phyloP scores from a whole-genome alignment of 1,284 basidiomycete genomes.

The Neotropicomus parvogracilis region DNA sequence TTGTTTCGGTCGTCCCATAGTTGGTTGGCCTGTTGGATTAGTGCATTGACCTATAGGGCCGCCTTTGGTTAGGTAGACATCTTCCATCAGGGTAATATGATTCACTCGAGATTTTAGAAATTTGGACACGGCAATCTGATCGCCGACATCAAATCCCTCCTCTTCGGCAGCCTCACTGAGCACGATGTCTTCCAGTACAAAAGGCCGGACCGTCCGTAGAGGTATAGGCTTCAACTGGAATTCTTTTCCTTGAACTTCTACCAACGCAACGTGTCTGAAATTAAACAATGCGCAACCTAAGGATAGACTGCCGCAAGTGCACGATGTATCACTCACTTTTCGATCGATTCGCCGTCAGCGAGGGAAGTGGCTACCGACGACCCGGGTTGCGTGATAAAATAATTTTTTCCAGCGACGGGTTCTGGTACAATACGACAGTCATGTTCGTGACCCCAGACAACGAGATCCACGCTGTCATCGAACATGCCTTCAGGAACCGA shows the following conservation, averaged over 20 bases:
- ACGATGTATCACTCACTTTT: slow-evolving; percentile 60
- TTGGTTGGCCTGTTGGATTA: slow-evolving; percentile 74
- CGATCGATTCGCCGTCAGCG: slow-evolving; percentile 84
- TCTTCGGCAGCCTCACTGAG: slow-evolving; percentile 75
- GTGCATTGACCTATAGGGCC: slow-evolving; percentile 60
- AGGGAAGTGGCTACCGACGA: slow-evolving; percentile 93
- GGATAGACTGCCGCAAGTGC: background rate
- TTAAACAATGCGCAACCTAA: slow-evolving; percentile 1
- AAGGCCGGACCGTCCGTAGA: slow-evolving; percentile 90
- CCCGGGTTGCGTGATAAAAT: slow-evolving; percentile 93
- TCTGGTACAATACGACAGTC: slow-evolving; percentile 93
- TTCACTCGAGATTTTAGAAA: slow-evolving; percentile 69
- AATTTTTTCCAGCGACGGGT: slow-evolving; percentile 85
- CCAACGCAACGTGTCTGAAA: slow-evolving; percentile 79
- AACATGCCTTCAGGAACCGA: slow-evolving; percentile 96
- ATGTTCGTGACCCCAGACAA: slow-evolving; percentile 99
- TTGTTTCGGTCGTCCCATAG: slow-evolving; percentile 81
- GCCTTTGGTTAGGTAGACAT: background rate
- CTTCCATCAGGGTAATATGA: background rate
- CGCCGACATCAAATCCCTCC: slow-evolving; percentile 70
- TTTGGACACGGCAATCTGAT: slow-evolving; percentile 78
- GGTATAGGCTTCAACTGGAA: slow-evolving; percentile 85
- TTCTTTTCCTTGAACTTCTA: slow-evolving; percentile 83
- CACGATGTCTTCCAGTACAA: slow-evolving; percentile 84
- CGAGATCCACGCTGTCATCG: slow-evolving; percentile 90